These are phyloP conservation scores for Pleurotus tuoliensis DNA, from an alignment of 768 basidiomycete species.

Conservation along the genomic window DNA sequence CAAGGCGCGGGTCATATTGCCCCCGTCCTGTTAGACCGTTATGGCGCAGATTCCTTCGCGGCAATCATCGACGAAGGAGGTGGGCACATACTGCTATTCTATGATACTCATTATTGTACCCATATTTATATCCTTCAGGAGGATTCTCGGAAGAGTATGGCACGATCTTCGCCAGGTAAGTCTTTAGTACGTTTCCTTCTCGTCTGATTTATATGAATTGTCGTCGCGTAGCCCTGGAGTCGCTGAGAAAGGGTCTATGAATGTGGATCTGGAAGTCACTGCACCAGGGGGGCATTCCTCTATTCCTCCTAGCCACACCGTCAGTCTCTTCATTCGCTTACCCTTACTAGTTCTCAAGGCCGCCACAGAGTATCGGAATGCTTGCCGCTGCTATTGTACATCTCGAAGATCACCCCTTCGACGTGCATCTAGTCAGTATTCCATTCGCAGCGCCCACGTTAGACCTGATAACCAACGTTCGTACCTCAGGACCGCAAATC, in stretches of 20 bases:
- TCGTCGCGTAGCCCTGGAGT: conserved; percentile 42
- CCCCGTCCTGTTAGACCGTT: conserved; percentile 46
- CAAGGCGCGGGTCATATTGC: conserved; percentile 56
- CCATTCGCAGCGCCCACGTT: neutral
- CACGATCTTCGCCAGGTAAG: conserved; percentile 43
- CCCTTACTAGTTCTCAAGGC: neutral
- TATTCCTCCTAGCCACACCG: conserved; percentile 79
- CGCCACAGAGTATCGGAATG: conserved; percentile 69
- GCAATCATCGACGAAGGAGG: conserved; percentile 89
- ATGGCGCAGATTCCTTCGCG: conserved; percentile 69
- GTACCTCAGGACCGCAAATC: conserved; percentile 44
- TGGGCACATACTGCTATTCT: conserved; percentile 21
- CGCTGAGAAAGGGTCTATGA: conserved; percentile 70
- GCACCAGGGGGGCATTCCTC: conserved; percentile 84
- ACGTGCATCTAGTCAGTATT: conserved; percentile 41
- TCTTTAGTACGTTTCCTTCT: no score
- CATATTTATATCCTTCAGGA: conserved; percentile 24
- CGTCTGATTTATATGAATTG: neutral
- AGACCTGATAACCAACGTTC: neutral
- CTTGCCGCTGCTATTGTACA: conserved; percentile 66
- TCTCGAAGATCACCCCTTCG: conserved; percentile 63
- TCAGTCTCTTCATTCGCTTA: conserved; percentile 19
- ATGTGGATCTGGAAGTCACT: conserved; percentile 58
- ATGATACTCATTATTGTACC: neutral
- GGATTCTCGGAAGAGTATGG: conserved; percentile 45